Base-by-base conservation (phyloP, 202 grass and related monocot species). In the Saccharum hybrid region DNA sequence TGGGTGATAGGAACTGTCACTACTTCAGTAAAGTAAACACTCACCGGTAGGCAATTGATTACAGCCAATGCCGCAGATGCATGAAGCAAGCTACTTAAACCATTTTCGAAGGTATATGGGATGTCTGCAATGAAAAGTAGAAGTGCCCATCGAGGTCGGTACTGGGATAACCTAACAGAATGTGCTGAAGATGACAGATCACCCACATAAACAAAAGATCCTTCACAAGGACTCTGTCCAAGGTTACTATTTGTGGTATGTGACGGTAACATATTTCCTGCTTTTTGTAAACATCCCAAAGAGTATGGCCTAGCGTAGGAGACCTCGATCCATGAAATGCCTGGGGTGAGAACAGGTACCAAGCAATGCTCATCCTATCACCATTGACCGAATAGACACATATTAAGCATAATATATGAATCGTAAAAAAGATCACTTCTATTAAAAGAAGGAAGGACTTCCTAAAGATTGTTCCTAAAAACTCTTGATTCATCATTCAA, bases 271-370 rank as follows among this genome's bases (percentile, higher is more conserved):
- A 84, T 66, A 74, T 88, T 91, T 75, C 61, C 64, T 38, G 41
- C 84, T 74, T 68, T 74, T 62, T 86, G 72, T 63, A 79, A 82
- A 67, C 93, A 98, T 37, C 73, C 78, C 21, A 83, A 84, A 75
- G 87, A 90, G 89, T 93, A 94, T 73, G 93, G 93, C 21, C 79
- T 98, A 63, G 62, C 63, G 87, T 95, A 98, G 51, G 91, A 89
- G 16, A 98, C 84, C 83, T 98, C 96, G 75, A 91, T 82, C 96
- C 93, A 98, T 81, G 92, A 90, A 85, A 96, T 82, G 8, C 89
- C 91, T 42, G 91, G 87, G 33, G 48, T 71, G 71, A 90, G 80
- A 82, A 94, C 67, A 84, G 91, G 93, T 79, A 83, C 65, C 87
- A 96, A 81, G 64, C 96, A 98, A 62, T 76, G 75, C 66, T 92